phyloP scores from a whole-genome alignment of 2,329 filamentous ascomycete genomes.

The Pseudopithomyces chartarum region DNA sequence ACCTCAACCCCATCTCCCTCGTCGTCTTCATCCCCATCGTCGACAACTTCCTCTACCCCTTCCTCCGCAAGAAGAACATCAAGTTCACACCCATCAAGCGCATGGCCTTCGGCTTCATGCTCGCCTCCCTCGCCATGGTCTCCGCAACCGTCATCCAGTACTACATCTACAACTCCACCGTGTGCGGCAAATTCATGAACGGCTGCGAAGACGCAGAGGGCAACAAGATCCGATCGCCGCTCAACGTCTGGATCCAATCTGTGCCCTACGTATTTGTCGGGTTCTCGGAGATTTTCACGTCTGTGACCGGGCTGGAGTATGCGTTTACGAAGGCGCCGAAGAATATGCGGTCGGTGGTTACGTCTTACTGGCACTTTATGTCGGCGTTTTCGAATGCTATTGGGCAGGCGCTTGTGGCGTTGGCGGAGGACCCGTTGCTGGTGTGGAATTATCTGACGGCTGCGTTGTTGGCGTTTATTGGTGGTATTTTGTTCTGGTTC shows the following conservation, averaged over 20 bases:
- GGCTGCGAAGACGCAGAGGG: constrained; percentile 51
- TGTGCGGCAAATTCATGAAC: constrained; percentile 64
- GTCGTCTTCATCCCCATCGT: constrained; percentile 61
- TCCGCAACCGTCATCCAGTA: constrained; percentile 57
- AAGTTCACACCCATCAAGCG: constrained; percentile 60
- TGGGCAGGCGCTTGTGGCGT: constrained; percentile 68
- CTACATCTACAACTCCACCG: constrained; percentile 67
- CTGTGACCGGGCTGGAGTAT: constrained; percentile 71
- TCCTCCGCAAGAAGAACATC: constrained; percentile 52
- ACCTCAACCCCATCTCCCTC: constrained; percentile 59
- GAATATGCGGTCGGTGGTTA: constrained; percentile 81
- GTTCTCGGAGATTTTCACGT: constrained; percentile 63
- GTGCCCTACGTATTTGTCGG: constrained; percentile 58
- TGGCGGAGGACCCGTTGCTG: constrained; percentile 68
- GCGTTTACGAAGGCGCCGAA: constrained; percentile 78
- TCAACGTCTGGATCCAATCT: constrained; percentile 67
- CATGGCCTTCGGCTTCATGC: constrained; percentile 57
- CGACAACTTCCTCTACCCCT: constrained; percentile 59
- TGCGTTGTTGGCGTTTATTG: constrained; percentile 66
- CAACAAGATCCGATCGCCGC: constrained; percentile 52
- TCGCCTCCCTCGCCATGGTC: constrained; percentile 56
- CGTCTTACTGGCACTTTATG: constrained; percentile 71
- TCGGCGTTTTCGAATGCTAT: constrained; percentile 71
- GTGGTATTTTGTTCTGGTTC: constrained; percentile 70
- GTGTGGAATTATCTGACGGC: constrained; percentile 74